Conservation (phyloP, 805 yeast species). For the Ogataea nonfermentans region DNA sequence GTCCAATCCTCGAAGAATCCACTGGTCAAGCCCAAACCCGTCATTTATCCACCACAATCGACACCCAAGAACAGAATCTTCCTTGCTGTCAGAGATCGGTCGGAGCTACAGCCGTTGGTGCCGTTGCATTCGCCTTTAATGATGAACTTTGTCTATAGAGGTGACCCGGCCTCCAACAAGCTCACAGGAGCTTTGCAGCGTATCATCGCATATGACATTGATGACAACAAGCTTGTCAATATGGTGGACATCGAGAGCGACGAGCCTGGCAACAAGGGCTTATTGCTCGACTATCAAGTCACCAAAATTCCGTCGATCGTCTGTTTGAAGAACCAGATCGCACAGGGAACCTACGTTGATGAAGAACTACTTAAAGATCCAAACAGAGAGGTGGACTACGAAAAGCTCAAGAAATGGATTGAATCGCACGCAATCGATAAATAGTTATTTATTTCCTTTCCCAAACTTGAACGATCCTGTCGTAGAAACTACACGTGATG, state of each 20-base stretch:
- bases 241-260: slow-evolving; percentile 74
- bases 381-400: slow-evolving; percentile 42
- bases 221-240: slow-evolving; percentile 42
- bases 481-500: slow-evolving; percentile 91
- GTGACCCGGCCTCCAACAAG: slow-evolving; percentile 59
- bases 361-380: slow-evolving; percentile 30
- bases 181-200: slow-evolving; percentile 61
- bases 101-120: slow-evolving; percentile 57
- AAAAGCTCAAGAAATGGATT: slow-evolving; percentile 42
- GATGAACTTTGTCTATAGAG: slow-evolving; percentile 67
- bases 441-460: slow-evolving; percentile 9
- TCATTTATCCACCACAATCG: slow-evolving; percentile 38
- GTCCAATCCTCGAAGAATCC: slow-evolving; percentile 29
- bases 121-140: slow-evolving; percentile 59
- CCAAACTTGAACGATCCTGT: slow-evolving; percentile 80
- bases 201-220: slow-evolving; percentile 46
- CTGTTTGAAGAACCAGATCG: slow-evolving; percentile 63
- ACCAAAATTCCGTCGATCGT: slow-evolving; percentile 63
- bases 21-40: slow-evolving; percentile 29
- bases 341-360: slow-evolving; percentile 40
- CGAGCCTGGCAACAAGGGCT: slow-evolving; percentile 57
- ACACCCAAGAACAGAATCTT: slow-evolving; percentile 40
- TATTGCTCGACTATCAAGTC: slow-evolving; percentile 54
- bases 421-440: slow-evolving; percentile 40
- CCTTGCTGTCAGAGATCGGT: slow-evolving; percentile 51